Base-by-base conservation (phyloP, 108 stramenopile species). In the Nitzschia putrida region DNA sequence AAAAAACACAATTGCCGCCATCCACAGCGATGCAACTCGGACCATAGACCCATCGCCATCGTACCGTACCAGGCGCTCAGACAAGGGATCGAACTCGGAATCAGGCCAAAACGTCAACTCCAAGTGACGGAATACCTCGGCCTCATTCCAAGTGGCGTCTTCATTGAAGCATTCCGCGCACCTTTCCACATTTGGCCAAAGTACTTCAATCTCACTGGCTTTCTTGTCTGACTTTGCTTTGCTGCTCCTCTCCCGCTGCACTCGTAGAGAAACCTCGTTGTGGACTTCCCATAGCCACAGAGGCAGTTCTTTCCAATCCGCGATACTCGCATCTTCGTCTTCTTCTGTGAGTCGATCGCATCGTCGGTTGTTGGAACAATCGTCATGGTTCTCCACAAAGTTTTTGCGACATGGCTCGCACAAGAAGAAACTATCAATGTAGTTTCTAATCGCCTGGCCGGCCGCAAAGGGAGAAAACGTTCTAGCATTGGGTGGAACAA, bases 241-340 rank as follows among this genome's bases (percentile, higher is more conserved):
- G 40, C 20, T 34, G 29, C 29, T 34, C 29, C 29, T 34, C 58
- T 90, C 87, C 13, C 65, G 56, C 57, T 79, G 37, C 22, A 94
- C 54, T 55, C 86, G 64, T 3, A 88, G 80, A 57, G 81, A 89
- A 21, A 94, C 84, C 56, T 85, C 85, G 64, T 94, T 94, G 59
- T 94, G 93, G 41, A 85, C 79, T 69, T 92, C 87, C 89, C 89
- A 94, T 5, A 94, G 64, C 90, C 90, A 94, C 51, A 88, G 18
- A 0, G 89, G 69, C 34, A 94, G 56, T 57, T 92, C 85, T 39
- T 84, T 85, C 90, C 89, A 91, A 58, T 88, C 88, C 9, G 85
- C 80, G 26, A 78, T 66, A 18, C 75, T 57, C 12, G 69, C 73
- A 26, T 21, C 55, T 18, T 63, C 49, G 10, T 42, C 49, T 20